A percentile compares a stretch with the other conserved stretches of the same genome.
These are phyloP conservation scores for Coemansia sp. DNA, from an alignment of 192 early-diverging fungal genomes.

Conservation along the genomic window DNA sequence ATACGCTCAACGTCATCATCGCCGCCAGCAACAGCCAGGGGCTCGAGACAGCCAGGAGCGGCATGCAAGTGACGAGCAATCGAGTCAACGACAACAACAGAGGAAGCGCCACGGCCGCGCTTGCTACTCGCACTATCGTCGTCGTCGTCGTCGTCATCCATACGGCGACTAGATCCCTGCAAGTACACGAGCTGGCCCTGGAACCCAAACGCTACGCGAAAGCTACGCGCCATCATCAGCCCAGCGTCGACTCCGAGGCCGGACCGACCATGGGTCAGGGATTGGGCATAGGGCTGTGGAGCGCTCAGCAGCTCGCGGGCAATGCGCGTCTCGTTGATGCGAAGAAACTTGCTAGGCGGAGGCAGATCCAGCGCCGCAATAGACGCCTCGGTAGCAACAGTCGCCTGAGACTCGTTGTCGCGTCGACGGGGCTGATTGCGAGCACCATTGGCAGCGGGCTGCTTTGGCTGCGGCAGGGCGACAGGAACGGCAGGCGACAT, in stretches of 20 bases:
- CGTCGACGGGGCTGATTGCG: not conserved
- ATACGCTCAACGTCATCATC: conserved; percentile 5
- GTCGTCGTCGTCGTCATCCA: not conserved
- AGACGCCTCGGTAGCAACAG: conserved; percentile 1
- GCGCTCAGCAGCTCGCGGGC: conserved; percentile 11
- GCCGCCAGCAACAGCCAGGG: not conserved
- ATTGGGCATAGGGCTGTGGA: conserved; percentile 31
- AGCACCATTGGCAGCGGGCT: not conserved
- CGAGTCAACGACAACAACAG: conserved; percentile 50
- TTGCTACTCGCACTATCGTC: not conserved
- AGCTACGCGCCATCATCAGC: conserved; percentile 76
- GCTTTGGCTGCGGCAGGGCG: conserved; percentile 5
- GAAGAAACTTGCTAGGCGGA: conserved; percentile 42
- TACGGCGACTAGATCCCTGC: not conserved
- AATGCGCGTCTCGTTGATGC: conserved; percentile 20
- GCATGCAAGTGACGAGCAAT: conserved; percentile 33
- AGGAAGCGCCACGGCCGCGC: conserved; percentile 5
- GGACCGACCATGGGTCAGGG: conserved; percentile 47
- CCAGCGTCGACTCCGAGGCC: conserved; percentile 68
- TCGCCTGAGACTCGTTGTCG: not conserved
- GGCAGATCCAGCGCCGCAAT: conserved; percentile 32
- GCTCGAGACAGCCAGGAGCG: conserved; percentile 8
- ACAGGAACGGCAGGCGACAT: conserved; percentile 16
- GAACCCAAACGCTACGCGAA: conserved; percentile 82
- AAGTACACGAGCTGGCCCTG: conserved; percentile 65